These are phyloP conservation scores for Isatis tinctoria DNA, from an alignment of 345 rosid genomes.

Conservation along the genomic window DNA sequence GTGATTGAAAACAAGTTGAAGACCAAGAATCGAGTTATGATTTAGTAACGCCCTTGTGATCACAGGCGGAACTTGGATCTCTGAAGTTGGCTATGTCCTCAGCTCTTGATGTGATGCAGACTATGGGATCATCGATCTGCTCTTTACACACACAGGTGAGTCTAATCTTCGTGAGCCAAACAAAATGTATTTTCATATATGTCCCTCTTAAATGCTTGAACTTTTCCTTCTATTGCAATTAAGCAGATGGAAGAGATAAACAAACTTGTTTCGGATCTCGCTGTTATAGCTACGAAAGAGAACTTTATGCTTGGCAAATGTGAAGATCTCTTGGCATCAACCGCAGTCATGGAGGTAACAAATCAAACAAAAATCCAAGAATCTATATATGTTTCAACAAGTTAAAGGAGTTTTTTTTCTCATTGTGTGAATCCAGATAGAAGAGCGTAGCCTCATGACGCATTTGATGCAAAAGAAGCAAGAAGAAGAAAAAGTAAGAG, in stretches of 20 bases:
- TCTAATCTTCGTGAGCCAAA: background rate
- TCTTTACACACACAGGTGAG: constrained; percentile 65
- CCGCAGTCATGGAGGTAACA: constrained; percentile 66
- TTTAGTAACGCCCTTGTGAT: constrained; percentile 9
- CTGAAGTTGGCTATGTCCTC: constrained; percentile 73
- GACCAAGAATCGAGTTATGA: background rate
- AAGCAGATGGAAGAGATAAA: constrained; percentile 58
- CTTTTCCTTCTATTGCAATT: background rate
- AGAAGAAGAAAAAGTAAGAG: constrained; percentile 30
- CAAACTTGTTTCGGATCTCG: constrained; percentile 59
- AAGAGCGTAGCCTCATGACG: constrained; percentile 52
- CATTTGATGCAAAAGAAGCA: constrained; percentile 65
- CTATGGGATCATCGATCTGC: constrained; percentile 68
- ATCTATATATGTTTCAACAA: background rate
- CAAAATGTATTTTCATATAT: background rate
- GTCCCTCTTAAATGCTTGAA: background rate
- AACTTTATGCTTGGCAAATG: constrained; percentile 57
- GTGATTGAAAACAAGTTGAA: background rate
- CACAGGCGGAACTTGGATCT: constrained; percentile 68
- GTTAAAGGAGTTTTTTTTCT: background rate
- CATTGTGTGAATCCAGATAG: constrained; percentile 36
- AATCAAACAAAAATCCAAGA: background rate
- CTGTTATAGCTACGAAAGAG: constrained; percentile 48
- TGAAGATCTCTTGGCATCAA: constrained; percentile 63
- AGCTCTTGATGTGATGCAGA: constrained; percentile 82